Conservation (phyloP, 2,329 filamentous ascomycete genomes). For the Trichothecium sympodiale region DNA sequence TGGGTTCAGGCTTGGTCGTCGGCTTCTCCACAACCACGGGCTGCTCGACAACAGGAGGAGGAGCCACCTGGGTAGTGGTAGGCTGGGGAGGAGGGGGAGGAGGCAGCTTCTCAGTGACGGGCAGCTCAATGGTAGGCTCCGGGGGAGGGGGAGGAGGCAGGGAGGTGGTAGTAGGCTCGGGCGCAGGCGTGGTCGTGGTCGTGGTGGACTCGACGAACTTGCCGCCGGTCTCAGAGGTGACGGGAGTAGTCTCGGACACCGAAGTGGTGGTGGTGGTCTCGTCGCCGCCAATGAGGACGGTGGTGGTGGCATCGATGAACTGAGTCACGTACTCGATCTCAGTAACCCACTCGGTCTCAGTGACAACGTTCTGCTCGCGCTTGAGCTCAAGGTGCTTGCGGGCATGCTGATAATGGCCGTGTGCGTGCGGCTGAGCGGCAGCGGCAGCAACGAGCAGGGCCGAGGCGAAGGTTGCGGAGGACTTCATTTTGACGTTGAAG, state of each 20-base stretch:
- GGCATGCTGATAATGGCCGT: conserved; percentile 26
- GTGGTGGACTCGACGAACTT: conserved; percentile 10
- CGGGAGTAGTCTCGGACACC: conserved; percentile 8
- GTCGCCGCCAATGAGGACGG: conserved; percentile 28
- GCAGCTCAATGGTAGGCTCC: conserved; percentile 11
- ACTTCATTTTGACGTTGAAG: conserved; percentile 29
- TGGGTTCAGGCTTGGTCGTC: conserved; percentile 5
- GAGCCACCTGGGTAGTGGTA: conserved; percentile 10
- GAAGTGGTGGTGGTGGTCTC: conserved; percentile 15
- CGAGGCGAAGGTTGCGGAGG: conserved; percentile 16
- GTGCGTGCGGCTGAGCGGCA: conserved; percentile 38
- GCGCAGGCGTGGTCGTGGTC: conserved; percentile 7
- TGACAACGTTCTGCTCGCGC: conserved; percentile 28
- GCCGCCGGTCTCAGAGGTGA: conserved; percentile 4
- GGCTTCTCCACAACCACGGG: conserved; percentile 8
- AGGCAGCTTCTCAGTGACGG: conserved; percentile 8
- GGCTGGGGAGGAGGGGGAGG: conserved; percentile 12
- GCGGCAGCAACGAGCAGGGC: conserved; percentile 26
- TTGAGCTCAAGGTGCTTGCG: conserved; percentile 4
- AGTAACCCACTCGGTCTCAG: conserved; percentile 39
- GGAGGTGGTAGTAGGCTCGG: conserved; percentile 10
- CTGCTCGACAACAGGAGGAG: conserved; percentile 10
- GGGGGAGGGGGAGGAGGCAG: conserved; percentile 11
- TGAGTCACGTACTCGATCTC: conserved; percentile 35
- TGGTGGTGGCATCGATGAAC: conserved; percentile 36